A percentile compares a stretch with the other conserved stretches of the same genome.
These are phyloP conservation scores for Acanthamoeba sp. DNA, from an alignment of 208 protist genomes.

Conservation along the genomic window DNA sequence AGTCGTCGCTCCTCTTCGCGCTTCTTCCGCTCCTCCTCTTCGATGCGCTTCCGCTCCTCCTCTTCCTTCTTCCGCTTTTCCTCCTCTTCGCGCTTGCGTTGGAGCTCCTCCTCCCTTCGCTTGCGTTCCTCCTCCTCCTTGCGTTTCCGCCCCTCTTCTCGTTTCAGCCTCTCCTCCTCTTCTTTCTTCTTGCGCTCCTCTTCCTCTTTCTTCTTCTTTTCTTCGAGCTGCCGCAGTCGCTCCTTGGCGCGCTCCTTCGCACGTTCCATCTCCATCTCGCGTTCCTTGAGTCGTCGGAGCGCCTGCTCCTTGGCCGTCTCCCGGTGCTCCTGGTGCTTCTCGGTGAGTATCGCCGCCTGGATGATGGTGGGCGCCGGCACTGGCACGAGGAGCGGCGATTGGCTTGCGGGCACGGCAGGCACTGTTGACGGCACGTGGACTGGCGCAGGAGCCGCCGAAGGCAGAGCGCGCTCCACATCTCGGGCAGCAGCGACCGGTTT, in stretches of 20 bases:
- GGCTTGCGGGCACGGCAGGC: background rate
- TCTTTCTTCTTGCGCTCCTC: slow-evolving; percentile 50
- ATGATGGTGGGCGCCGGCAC: slow-evolving; percentile 27
- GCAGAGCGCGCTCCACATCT: no score
- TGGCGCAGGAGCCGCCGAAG: background rate
- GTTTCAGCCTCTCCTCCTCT: background rate
- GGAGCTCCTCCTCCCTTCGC: background rate
- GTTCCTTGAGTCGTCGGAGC: slow-evolving; percentile 9
- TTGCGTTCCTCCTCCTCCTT: slow-evolving; percentile 30
- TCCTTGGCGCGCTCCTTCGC: slow-evolving; percentile 26
- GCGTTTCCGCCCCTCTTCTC: background rate
- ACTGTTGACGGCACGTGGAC: background rate
- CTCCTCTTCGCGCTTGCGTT: slow-evolving; percentile 25
- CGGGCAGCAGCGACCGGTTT: background rate
- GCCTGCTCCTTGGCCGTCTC: slow-evolving; percentile 46
- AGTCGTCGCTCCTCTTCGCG: background rate
- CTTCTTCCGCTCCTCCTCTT: slow-evolving; percentile 2
- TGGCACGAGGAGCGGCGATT: slow-evolving; percentile 10
- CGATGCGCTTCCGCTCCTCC: background rate
- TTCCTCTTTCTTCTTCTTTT: slow-evolving; percentile 53
- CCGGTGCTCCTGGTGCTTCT: slow-evolving; percentile 31
- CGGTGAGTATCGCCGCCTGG: slow-evolving; percentile 25
- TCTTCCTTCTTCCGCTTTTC: background rate
- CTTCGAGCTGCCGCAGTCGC: slow-evolving; percentile 29
- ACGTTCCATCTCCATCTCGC: slow-evolving; percentile 15